phyloP scores from a whole-genome alignment of 2,329 filamentous ascomycete species.

The Daldinia sp. region DNA sequence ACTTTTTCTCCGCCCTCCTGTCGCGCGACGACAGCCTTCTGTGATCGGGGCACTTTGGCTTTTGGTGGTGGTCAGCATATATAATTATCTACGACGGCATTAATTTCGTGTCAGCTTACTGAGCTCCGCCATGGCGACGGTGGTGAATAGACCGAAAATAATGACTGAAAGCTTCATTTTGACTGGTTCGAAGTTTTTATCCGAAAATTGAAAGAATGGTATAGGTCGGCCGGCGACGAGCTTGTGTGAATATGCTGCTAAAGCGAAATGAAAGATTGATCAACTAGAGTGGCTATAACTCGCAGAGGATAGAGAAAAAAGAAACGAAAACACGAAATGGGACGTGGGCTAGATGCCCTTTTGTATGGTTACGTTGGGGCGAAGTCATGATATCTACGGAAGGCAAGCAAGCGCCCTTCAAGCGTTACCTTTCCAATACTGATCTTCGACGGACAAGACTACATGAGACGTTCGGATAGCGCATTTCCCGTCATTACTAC shows the following conservation, averaged over 20 bases:
- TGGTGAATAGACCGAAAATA: constrained; percentile 61
- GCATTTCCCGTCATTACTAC: constrained; percentile 32
- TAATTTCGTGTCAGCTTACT: constrained; percentile 42
- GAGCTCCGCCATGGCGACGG: constrained; percentile 58
- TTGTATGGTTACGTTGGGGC: constrained; percentile 41
- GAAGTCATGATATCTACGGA: constrained; percentile 31
- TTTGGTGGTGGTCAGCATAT: constrained; percentile 31
- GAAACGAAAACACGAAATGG: constrained; percentile 27
- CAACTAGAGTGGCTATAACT: constrained; percentile 42
- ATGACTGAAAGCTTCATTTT: constrained; percentile 67
- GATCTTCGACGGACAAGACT: constrained; percentile 45
- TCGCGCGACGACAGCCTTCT: constrained; percentile 46
- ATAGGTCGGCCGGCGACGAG: constrained; percentile 67
- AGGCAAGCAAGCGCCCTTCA: constrained; percentile 22
- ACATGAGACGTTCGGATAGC: constrained; percentile 46
- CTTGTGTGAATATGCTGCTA: constrained; percentile 51
- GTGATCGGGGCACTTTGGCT: constrained; percentile 52
- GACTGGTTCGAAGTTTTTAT: constrained; percentile 50
- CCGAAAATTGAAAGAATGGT: constrained; percentile 48
- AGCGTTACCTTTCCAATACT: constrained; percentile 31
- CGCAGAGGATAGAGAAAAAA: constrained; percentile 46
- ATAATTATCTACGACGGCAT: not conserved
- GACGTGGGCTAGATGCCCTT: constrained; percentile 41
- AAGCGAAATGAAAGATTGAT: constrained; percentile 46
- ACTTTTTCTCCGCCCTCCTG: constrained; percentile 49